Conservation (phyloP, 2,329 filamentous ascomycete genomes). For the Tolypocladium tundrense region DNA sequence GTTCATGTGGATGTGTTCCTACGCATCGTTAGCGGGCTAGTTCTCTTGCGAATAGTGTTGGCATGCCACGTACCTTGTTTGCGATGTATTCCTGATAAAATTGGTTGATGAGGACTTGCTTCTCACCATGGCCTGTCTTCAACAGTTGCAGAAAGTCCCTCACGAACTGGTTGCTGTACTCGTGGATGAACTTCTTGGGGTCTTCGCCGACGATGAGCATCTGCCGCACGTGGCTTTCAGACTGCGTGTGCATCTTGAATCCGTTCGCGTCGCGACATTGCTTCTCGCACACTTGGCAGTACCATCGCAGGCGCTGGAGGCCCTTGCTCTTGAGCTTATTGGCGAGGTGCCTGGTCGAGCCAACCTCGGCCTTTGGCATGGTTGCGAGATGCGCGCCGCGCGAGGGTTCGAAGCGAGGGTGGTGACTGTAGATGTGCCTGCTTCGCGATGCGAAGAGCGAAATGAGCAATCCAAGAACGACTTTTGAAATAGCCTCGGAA, state of each 20-base stretch:
- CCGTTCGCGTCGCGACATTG: slow-evolving; percentile 70
- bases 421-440: not conserved
- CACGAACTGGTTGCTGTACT: slow-evolving; percentile 74
- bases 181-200: slow-evolving; percentile 70
- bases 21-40: not conserved
- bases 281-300: slow-evolving; percentile 70
- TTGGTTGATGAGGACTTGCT: slow-evolving; percentile 76
- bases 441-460: not conserved
- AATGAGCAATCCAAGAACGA: too few species aligned
- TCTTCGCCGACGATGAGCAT: slow-evolving; percentile 83
- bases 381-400: slow-evolving; percentile 17
- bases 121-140: slow-evolving; percentile 80
- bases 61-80: slow-evolving; percentile 41
- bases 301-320: slow-evolving; percentile 77
- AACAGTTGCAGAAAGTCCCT: slow-evolving; percentile 70
- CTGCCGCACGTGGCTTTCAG: slow-evolving; percentile 79
- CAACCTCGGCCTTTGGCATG: slow-evolving; percentile 90
- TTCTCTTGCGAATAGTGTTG: not conserved
- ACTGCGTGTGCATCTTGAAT: slow-evolving; percentile 80
- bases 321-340: slow-evolving; percentile 85
- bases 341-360: slow-evolving; percentile 78
- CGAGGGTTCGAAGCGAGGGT: not conserved
- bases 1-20: slow-evolving; percentile 85
- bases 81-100: slow-evolving; percentile 94
- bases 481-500: not conserved